Evolutionary conservation across 2,329 filamentous ascomycete species (phyloP).

Genomic region (Arthrinium puccinioides): DNA sequence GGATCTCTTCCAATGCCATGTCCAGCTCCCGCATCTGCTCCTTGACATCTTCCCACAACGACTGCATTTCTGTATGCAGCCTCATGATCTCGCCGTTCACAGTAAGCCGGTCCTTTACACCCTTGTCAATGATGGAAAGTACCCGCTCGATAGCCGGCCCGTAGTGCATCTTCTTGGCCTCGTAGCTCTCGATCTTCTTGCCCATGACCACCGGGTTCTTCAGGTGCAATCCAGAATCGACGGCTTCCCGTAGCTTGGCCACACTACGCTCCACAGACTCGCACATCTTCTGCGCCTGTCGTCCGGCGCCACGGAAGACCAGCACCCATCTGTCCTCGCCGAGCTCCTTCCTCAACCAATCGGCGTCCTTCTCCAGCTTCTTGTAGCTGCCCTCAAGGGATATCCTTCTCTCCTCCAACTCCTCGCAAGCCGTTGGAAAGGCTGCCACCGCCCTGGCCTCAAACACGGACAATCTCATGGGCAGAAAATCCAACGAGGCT

Average conservation of each 20-base stretch:
- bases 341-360: constrained; percentile 80
- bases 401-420: constrained; percentile 68
- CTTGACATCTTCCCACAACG: constrained; percentile 73
- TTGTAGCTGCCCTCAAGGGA: constrained; percentile 80
- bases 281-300: constrained; percentile 93
- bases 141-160: constrained; percentile 89
- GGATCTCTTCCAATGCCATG: constrained; percentile 63
- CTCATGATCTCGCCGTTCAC: constrained; percentile 93
- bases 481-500: constrained; percentile 89
- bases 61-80: constrained; percentile 76
- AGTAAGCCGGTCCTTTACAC: constrained; percentile 90
- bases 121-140: constrained; percentile 86
- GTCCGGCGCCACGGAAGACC: constrained; percentile 87
- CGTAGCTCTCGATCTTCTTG: constrained; percentile 88
- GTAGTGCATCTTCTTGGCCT: constrained; percentile 91
- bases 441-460: constrained; percentile 66
- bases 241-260: constrained; percentile 69
- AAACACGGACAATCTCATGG: constrained; percentile 88
- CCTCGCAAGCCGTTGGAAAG: constrained; percentile 87
- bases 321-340: constrained; percentile 95
- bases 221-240: constrained; percentile 68
- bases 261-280: constrained; percentile 89
- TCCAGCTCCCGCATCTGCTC: constrained; percentile 74
- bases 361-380: constrained; percentile 83
- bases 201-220: constrained; percentile 62